Conservation (phyloP, 345 rosid genomes). For the Viola odorata region DNA sequence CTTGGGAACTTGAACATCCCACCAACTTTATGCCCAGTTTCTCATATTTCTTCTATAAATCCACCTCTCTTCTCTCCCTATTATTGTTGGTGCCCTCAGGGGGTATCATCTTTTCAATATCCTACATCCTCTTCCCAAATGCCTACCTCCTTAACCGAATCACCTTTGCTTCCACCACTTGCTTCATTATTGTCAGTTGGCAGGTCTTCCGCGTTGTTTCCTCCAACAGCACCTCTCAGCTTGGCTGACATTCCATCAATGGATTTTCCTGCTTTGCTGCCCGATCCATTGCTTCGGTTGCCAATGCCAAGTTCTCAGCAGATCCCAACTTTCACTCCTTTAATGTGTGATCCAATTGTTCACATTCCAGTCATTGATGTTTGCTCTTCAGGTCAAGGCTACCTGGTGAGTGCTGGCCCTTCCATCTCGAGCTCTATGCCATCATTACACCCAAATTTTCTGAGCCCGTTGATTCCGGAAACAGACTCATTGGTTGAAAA, state of each 20-base stretch:
- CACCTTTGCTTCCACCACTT: conserved; percentile 57
- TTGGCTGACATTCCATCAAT: conserved; percentile 32
- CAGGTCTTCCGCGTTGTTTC: conserved; percentile 42
- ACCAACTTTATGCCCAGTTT: conserved; percentile 22
- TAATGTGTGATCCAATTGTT: conserved; percentile 90
- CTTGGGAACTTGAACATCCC: conserved; percentile 35
- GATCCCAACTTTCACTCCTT: conserved; percentile 69
- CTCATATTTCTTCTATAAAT: conserved; percentile 34
- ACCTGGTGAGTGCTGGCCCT: conserved; percentile 84
- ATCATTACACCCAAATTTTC: conserved; percentile 50
- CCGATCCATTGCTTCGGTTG: conserved; percentile 53
- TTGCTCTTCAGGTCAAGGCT: conserved; percentile 93
- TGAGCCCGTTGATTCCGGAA: conserved; percentile 50
- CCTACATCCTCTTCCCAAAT: conserved; percentile 31
- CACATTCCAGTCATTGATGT: conserved; percentile 85
- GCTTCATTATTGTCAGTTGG: conserved; percentile 55
- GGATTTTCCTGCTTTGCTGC: conserved; percentile 33
- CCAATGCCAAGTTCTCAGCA: conserved; percentile 56
- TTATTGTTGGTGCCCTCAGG: conserved; percentile 89
- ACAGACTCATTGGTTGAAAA: conserved; percentile 63
- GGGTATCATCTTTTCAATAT: conserved; percentile 40
- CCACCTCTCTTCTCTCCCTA: conserved; percentile 68
- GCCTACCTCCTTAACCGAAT: conserved; percentile 39
- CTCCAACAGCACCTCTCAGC: conserved; percentile 44
- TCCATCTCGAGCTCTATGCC: conserved; percentile 53